A percentile compares a stretch with the other conserved stretches of the same genome.
These are phyloP conservation scores for Candida sanyiensis DNA, from an alignment of 805 yeast genomes.

Conservation along the genomic window DNA sequence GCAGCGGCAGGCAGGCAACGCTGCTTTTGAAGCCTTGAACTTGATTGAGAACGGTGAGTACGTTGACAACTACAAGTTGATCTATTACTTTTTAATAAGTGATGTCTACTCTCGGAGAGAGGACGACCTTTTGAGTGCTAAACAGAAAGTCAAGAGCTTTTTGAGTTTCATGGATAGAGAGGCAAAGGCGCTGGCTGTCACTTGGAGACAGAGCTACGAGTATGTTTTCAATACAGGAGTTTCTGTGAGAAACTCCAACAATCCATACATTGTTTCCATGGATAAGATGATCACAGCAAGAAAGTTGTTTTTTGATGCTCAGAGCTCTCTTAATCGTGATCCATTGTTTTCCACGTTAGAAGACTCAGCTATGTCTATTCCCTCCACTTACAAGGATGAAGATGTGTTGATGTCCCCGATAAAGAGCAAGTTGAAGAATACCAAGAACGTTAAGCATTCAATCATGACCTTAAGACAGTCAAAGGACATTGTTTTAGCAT, in stretches of 20 bases:
- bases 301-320: slow-evolving; percentile 27
- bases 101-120: slow-evolving; percentile 11
- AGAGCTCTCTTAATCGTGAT: slow-evolving; percentile 33
- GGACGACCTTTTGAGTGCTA: slow-evolving; percentile 5
- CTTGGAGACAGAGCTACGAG: slow-evolving; percentile 20
- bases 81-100: slow-evolving; percentile 19
- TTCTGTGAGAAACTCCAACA: slow-evolving; percentile 12
- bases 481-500: slow-evolving; percentile 13
- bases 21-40: slow-evolving; percentile 11
- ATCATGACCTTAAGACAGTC: slow-evolving; percentile 22
- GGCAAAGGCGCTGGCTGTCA: slow-evolving; percentile 13
- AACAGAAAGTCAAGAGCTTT: slow-evolving; percentile 15
- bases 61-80: slow-evolving; percentile 22
- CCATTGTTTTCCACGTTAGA: slow-evolving; percentile 44
- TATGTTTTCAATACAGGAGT: slow-evolving; percentile 20
- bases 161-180: slow-evolving; percentile 19
- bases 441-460: slow-evolving; percentile 21
- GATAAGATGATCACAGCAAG: slow-evolving; percentile 29
- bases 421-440: slow-evolving; percentile 17
- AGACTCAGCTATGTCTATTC: slow-evolving; percentile 46
- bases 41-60: slow-evolving; percentile 8
- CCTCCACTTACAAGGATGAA: slow-evolving; percentile 26
- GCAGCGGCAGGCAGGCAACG: slow-evolving; percentile 13
- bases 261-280: slow-evolving; percentile 20
- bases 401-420: slow-evolving; percentile 3